A percentile compares a stretch with the other conserved stretches of the same genome.
These are phyloP conservation scores for Bacterosira constricta DNA, from an alignment of 108 stramenopile species.

Conservation along the genomic window DNA sequence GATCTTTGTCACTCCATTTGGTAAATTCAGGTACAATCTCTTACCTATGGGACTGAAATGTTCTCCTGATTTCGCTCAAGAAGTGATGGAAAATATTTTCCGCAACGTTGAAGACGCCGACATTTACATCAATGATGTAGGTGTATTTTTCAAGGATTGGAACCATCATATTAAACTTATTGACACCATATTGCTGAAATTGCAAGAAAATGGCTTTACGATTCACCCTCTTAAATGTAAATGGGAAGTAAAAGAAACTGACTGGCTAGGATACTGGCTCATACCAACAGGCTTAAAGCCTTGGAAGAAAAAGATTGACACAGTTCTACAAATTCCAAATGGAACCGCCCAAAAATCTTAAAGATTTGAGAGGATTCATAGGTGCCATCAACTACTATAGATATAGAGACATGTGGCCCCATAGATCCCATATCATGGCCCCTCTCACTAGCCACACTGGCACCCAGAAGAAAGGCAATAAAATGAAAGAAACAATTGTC, in stretches of 20 bases:
- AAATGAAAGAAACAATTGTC: constrained; percentile 20
- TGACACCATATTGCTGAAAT: constrained; percentile 1
- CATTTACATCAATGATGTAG: constrained; percentile 64
- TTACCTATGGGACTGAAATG: no score
- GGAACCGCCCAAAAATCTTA: constrained; percentile 28
- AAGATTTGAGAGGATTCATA: constrained; percentile 46
- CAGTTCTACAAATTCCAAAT: constrained; percentile 40
- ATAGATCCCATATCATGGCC: constrained; percentile 49
- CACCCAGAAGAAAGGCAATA: no score
- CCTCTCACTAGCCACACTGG: constrained; percentile 26
- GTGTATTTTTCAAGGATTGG: constrained; percentile 37
- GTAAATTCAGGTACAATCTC: constrained; percentile 37
- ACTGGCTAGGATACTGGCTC: constrained; percentile 52
- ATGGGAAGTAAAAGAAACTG: constrained; percentile 42
- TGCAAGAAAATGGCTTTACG: constrained; percentile 31
- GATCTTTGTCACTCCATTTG: constrained; percentile 58
- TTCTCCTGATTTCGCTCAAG: constrained; percentile 57
- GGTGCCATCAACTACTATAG: constrained; percentile 52
- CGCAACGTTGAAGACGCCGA: constrained; percentile 24
- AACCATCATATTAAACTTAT: constrained; percentile 32
- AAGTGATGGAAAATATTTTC: constrained; percentile 43
- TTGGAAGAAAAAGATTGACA: constrained; percentile 46
- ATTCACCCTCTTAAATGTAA: constrained; percentile 43
- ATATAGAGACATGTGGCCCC: constrained; percentile 47
- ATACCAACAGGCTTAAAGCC: constrained; percentile 47